Evolutionary conservation across 169 alveolate genomes (phyloP), one percentile per base, ranked within the genome.

Genomic region (Eimeria falciformis): DNA sequence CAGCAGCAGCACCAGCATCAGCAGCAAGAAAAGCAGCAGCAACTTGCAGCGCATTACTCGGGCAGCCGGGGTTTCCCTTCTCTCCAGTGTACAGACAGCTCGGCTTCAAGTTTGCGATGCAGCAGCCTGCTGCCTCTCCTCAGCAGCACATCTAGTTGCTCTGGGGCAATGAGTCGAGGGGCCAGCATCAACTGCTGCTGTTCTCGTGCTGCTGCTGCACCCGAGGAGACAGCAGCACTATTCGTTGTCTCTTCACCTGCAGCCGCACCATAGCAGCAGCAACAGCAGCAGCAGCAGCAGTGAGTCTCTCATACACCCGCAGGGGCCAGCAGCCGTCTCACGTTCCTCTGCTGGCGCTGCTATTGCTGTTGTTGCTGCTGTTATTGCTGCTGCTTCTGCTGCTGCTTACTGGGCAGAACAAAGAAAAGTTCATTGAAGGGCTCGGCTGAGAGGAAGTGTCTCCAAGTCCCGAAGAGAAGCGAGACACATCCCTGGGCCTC

Each of bases 61-160:
- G 93, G 93, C 65, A 89, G 82, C 14, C 45, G 66, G 25, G 87
- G 86, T 27, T 58, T 33, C 65, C 83, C 93, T 55, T 56, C 53
- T 47, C 93, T 65, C 93, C 93, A 89, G 93, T 89, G 87, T 29
- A 77, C 82, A 55, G 88, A 69, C 90, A 73, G 69, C 89, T 89
- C 90, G 27, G 69, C 66, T 29, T 89, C 86, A 55, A 89, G 89
- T 45, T 40, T 73, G 5, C 29, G 27, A 23, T 71, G 84, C 90
- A 79, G 77, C 75, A 58, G 33, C 6, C 68, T 40, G 47, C 78
- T 56, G 23, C 85, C 90, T 33, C 84, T 75, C 55, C 27, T 47
- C 23, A 90, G 90, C 9, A 65, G 45, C 23, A 43, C 18, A 56
- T 77, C 71, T 1, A 58, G 77, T 12, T 62, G 25, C 46, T 88